These are phyloP conservation scores for Daedaleopsis nitida DNA, from an alignment of 768 basidiomycete genomes.

Conservation along the genomic window DNA sequence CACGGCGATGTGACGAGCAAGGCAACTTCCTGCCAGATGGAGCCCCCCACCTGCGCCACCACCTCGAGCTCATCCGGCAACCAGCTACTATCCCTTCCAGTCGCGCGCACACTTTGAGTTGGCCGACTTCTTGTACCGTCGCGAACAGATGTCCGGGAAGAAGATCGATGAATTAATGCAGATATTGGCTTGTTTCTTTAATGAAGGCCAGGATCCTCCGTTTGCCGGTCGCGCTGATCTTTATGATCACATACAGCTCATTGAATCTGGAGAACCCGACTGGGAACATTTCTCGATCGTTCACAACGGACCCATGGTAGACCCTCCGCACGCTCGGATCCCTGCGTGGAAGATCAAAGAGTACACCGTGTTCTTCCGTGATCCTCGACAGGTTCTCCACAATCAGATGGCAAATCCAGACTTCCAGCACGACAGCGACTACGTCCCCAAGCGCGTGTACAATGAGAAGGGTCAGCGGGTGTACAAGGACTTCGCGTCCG, in stretches of 20 bases:
- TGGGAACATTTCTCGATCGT: background rate
- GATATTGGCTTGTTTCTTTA: background rate
- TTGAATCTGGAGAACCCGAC: background rate
- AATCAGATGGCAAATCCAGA: background rate
- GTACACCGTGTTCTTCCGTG: background rate
- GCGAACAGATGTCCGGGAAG: slow-evolving; percentile 4
- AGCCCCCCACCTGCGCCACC: slow-evolving; percentile 5
- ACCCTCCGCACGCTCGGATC: background rate
- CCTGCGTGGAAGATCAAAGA: background rate
- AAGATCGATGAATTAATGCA: slow-evolving; percentile 20
- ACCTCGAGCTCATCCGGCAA: background rate
- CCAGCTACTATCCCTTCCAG: slow-evolving; percentile 20
- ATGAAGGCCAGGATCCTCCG: background rate
- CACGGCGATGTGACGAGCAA: background rate
- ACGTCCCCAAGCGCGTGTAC: background rate
- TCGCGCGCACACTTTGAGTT: slow-evolving; percentile 18
- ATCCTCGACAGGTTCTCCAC: background rate
- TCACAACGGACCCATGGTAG: background rate
- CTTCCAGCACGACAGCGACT: background rate
- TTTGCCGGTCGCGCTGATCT: background rate
- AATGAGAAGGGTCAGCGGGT: background rate
- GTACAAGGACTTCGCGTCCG: background rate
- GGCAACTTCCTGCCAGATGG: slow-evolving; percentile 1
- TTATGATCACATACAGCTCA: background rate
- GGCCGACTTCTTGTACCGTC: slow-evolving; percentile 12